Percentiles rank a stretch among this genome's conserved stretches.
phyloP scores from a whole-genome alignment of 2,329 filamentous ascomycete genomes.

The Colletotrichum caudatum region DNA sequence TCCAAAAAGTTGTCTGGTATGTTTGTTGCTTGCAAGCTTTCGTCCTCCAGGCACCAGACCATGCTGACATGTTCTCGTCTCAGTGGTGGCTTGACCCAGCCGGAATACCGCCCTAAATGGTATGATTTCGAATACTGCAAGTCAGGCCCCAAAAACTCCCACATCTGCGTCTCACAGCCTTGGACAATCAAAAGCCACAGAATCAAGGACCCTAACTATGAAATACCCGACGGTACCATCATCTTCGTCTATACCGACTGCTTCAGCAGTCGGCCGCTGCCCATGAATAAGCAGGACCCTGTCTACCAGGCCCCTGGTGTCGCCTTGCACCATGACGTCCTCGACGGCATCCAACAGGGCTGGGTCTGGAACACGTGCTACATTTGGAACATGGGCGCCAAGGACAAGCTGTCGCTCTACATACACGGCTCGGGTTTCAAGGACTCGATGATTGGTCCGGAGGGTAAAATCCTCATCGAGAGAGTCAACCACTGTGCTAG shows the following conservation, averaged over 20 bases:
- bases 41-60: no score
- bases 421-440: slow-evolving; percentile 18
- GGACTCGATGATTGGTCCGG: slow-evolving; percentile 26
- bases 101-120: not conserved
- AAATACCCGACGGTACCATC: slow-evolving; percentile 35
- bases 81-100: not conserved
- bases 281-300: slow-evolving; percentile 38
- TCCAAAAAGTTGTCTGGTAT: slow-evolving; percentile 39
- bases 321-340: slow-evolving; percentile 16
- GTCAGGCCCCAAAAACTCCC: not conserved
- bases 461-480: slow-evolving; percentile 17
- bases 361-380: slow-evolving; percentile 42
- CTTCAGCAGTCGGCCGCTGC: slow-evolving; percentile 38
- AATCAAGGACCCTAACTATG: not conserved
- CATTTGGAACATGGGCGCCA: slow-evolving; percentile 15
- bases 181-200: slow-evolving; percentile 6
- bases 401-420: slow-evolving; percentile 12
- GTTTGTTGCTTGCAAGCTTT: not conserved
- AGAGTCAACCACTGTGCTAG: slow-evolving; percentile 5
- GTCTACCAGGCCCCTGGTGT: slow-evolving; percentile 42
- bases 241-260: slow-evolving; percentile 44
- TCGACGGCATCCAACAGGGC: slow-evolving; percentile 27
- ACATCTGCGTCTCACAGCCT: not conserved
- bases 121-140: not conserved
- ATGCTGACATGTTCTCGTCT: not conserved